These are phyloP conservation scores for Cladobotryum mycophilum DNA, from an alignment of 2,329 filamentous ascomycete genomes.

Conservation along the genomic window DNA sequence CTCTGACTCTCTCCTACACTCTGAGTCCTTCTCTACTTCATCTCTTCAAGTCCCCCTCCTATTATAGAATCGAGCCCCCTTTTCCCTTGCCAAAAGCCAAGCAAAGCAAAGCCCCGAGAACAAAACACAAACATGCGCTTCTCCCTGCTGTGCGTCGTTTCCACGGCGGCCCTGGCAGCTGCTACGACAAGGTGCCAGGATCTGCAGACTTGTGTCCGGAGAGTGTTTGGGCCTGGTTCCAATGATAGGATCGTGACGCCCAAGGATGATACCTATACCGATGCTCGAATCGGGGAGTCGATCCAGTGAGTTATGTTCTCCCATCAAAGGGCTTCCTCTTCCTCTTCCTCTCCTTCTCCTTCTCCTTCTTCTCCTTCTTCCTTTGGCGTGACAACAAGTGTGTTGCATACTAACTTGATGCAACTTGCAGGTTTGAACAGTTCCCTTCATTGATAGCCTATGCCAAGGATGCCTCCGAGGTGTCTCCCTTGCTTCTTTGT, in stretches of 20 bases:
- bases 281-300: slow-evolving; percentile 10
- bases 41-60: neutral
- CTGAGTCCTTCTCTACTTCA: too few relatives aligned
- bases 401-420: too few relatives aligned
- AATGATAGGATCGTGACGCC: slow-evolving; percentile 1
- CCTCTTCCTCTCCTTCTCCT: too few relatives aligned
- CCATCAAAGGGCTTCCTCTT: too few relatives aligned
- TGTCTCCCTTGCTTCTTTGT: slow-evolving; percentile 11
- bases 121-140: neutral
- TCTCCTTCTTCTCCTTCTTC: too few relatives aligned
- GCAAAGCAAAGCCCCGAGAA: neutral
- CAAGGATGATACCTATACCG: slow-evolving; percentile 3
- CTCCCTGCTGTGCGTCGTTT: neutral
- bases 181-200: neutral
- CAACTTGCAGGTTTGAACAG: slow-evolving; percentile 2
- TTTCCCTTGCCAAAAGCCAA: neutral
- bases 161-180: neutral
- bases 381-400: too few relatives aligned
- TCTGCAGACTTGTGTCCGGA: neutral
- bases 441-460: slow-evolving; percentile 10
- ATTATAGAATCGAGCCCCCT: neutral
- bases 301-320: slow-evolving; percentile 5
- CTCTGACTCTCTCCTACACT: too few relatives aligned
- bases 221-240: neutral
- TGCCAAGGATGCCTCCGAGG: slow-evolving; percentile 8